Evolutionary conservation across 2,329 filamentous ascomycete genomes (phyloP), one percentile per base, ranked within the genome.

Genomic region (Ceratocystiopsis sp.): DNA sequence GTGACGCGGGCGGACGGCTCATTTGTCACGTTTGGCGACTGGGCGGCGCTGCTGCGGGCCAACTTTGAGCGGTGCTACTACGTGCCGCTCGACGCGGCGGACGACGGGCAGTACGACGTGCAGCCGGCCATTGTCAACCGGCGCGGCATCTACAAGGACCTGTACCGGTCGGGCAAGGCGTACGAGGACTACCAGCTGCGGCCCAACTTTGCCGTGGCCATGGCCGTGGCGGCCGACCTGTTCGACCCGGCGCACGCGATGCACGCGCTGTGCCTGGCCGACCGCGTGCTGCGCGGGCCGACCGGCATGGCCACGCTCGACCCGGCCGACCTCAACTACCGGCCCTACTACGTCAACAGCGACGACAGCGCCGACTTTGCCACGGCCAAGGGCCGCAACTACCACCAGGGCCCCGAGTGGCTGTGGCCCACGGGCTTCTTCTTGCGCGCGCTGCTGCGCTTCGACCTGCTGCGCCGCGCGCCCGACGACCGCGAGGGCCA

Each of bases 371-470:
- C 75, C 13, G 84, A 96, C 59, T 96, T 95, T 55, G 75, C 84
- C 12, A 96, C 89, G 0, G 78, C 82, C 52, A 96, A 96, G 62
- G 91, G 91, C 41, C 73, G 91, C 45, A 98, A 96, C 62, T 98
- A 98, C 63, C 91, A 98, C 60, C 89, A 96, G 60, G 91, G 91
- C 5, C 93, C 91, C 0, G 91, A 98, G 60, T 98, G 91, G 91
- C 65, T 95, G 19, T 98, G 91, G 91, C 93, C 89, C 0, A 89
- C 85, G 1, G 91, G 91, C 5, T 98, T 86, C 67, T 98, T 94
- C 69, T 68, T 95, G 18, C 78, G 93, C 40, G 91, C 91, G 1
- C 66, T 98, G 50, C 71, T 98, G 49, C 83, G 86, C 59, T 96
- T 96, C 55, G 86, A 95, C 57, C 65, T 96, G 41, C 70, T 73